A percentile compares a stretch with the other conserved stretches of the same genome.
phyloP scores from a whole-genome alignment of 139 green algal genomes.

The Asterochloris sp. region DNA sequence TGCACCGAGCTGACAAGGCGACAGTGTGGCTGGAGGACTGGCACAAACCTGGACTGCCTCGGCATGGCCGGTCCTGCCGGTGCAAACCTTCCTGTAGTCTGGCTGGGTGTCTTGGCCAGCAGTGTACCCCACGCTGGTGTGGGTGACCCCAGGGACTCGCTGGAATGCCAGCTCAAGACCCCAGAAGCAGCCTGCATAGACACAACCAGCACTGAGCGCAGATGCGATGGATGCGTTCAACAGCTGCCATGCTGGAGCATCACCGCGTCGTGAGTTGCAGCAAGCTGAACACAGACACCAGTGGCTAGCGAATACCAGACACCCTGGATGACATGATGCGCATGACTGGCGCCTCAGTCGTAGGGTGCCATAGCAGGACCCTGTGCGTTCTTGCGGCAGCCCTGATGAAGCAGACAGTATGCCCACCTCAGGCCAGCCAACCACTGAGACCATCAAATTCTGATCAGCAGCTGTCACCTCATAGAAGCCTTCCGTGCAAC shows the following conservation, averaged over 20 bases:
- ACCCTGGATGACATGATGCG: not conserved
- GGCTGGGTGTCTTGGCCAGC: slow-evolving; percentile 50
- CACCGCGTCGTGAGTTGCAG: not conserved
- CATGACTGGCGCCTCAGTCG: too few species aligned
- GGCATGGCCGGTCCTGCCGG: slow-evolving; percentile 75
- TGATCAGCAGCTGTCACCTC: not conserved
- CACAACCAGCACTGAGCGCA: not conserved
- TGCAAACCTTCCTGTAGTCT: slow-evolving; percentile 83
- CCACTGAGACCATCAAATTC: not conserved
- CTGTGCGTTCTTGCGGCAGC: not conserved
- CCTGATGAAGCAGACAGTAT: not conserved
- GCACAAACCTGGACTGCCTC: slow-evolving; percentile 50
- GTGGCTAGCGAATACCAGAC: not conserved
- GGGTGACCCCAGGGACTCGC: slow-evolving; percentile 67
- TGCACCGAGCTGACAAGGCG: not conserved
- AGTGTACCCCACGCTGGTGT: slow-evolving; percentile 75
- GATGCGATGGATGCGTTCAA: not conserved
- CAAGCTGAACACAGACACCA: not conserved
- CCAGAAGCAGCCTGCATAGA: slow-evolving; percentile 80
- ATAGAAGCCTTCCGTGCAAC: not conserved
- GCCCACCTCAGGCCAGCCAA: not conserved
- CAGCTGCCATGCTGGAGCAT: not conserved
- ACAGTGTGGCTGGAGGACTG: not conserved
- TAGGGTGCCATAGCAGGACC: too few species aligned
- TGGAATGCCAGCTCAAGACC: slow-evolving; percentile 74